These are phyloP conservation scores for Triticum dicoccoides DNA, from an alignment of 176 grass and related monocot species.

Conservation along the genomic window DNA sequence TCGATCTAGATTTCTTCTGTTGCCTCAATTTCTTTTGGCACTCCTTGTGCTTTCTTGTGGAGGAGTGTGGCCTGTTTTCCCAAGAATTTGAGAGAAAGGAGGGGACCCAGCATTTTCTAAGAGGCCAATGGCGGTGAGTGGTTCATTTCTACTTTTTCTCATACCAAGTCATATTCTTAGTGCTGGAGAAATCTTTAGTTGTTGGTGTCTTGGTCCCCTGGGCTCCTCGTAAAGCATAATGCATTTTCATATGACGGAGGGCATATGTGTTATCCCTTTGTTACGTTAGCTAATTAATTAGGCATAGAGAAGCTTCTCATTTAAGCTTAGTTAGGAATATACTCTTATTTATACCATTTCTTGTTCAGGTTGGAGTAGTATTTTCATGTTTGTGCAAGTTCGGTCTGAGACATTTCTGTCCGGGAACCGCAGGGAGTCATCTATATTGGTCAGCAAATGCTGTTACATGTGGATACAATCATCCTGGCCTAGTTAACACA, in stretches of 20 bases:
- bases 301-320: not conserved
- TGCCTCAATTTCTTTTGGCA: not conserved
- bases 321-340: not conserved
- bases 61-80: not conserved
- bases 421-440: not conserved
- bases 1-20: not conserved
- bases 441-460: not conserved
- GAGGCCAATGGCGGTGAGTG: slow-evolving; percentile 59
- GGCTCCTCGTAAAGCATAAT: not conserved
- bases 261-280: not conserved
- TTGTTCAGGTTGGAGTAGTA: not conserved
- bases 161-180: slow-evolving; percentile 9
- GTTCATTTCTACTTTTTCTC: not conserved
- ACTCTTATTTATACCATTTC: not conserved
- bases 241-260: not conserved
- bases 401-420: not conserved
- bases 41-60: slow-evolving; percentile 2
- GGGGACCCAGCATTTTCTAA: not conserved
- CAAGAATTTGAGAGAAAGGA: slow-evolving; percentile 16
- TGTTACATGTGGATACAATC: slow-evolving; percentile 14
- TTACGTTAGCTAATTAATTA: slow-evolving; percentile 10
- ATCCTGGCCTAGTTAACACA: not conserved
- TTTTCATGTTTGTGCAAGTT: slow-evolving; percentile 6
- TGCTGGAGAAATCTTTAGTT: not conserved
- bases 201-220: not conserved